Conservation (phyloP, 208 protist genomes). For the Porcisia deanei region DNA sequence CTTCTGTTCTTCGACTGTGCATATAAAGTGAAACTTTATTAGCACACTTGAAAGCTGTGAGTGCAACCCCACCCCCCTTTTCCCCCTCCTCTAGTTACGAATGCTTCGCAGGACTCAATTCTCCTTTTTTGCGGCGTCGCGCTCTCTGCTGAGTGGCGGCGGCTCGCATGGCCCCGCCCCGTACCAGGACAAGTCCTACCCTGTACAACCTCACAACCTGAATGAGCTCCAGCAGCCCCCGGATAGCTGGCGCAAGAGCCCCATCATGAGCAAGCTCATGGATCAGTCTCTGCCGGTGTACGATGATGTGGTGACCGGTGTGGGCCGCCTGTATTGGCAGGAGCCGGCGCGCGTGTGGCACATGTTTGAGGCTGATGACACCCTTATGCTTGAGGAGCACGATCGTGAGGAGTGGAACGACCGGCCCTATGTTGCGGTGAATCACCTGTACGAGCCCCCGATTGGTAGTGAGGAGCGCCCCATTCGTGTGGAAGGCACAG, state of each 20-base stretch:
- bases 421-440: constrained; percentile 84
- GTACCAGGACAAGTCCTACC: constrained; percentile 87
- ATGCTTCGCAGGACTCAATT: constrained; percentile 84
- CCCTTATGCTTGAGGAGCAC: constrained; percentile 91
- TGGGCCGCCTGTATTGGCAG: constrained; percentile 86
- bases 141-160: constrained; percentile 55
- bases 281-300: constrained; percentile 86
- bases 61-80: constrained; percentile 11
- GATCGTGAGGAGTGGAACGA: constrained; percentile 93
- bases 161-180: constrained; percentile 58
- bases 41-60: constrained; percentile 17
- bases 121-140: constrained; percentile 63
- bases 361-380: constrained; percentile 88
- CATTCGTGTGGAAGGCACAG: constrained; percentile 82
- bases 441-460: constrained; percentile 91
- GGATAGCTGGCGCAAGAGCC: constrained; percentile 84
- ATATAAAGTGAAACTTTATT: neutral
- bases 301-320: constrained; percentile 84
- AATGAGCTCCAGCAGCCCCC: constrained; percentile 80
- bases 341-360: constrained; percentile 88
- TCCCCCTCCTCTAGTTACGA: constrained; percentile 2
- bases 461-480: constrained; percentile 87
- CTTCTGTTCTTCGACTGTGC: neutral
- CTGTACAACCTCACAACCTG: constrained; percentile 81
- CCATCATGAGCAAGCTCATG: constrained; percentile 90